Base-by-base conservation (phyloP, 148 eudicot species). In the Camellia japonica region DNA sequence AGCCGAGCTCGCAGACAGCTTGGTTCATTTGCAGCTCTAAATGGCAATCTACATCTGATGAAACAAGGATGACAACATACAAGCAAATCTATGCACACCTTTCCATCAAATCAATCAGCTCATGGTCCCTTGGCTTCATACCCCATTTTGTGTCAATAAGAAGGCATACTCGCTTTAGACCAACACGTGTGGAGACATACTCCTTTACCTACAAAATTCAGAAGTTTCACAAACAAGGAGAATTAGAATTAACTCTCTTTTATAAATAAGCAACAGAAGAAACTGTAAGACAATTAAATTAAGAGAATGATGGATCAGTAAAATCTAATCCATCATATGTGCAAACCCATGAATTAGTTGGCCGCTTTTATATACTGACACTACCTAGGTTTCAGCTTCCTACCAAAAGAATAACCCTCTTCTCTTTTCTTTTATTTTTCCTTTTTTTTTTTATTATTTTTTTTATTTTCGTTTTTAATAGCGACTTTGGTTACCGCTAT, bases 111-210 rank as follows among this genome's bases (percentile, higher is more conserved):
- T 93, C 91, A 83, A 95, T 83, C 76, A 95, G 91, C 82, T 95
- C 98, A 62, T 82, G 78, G 87, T 95, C 98, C 86, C 98, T 93
- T 49, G 97, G 93, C 81, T 95, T 95, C 93, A 95, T 90, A 62
- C 98, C 98, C 98, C 98, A 95, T 87, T 95, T 95, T 79, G 98
- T 95, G 87, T 95, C 98, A 71, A 95, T 75, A 67, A 95, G 94
- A 86, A 95, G 92, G 83, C 97, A 95, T 2, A 95, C 98, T 81
- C 90, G 87, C 88, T 89, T 90, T 74, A 92, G 84, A 58, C 97
- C 92, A 71, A 85, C 88, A 79, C 98, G 90, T 19, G 97, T 90
- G 63, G 93, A 90, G 51, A 95, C 98, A 77, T 93, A 95, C 83
- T 95, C 98, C 85, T 95, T 95, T 65, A 95, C 98, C 98, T 95